Percentiles rank a stretch among this genome's conserved stretches.
Evolutionary conservation across 352 stramenopile species (phyloP).

Genomic region (Phytopythium litorale): DNA sequence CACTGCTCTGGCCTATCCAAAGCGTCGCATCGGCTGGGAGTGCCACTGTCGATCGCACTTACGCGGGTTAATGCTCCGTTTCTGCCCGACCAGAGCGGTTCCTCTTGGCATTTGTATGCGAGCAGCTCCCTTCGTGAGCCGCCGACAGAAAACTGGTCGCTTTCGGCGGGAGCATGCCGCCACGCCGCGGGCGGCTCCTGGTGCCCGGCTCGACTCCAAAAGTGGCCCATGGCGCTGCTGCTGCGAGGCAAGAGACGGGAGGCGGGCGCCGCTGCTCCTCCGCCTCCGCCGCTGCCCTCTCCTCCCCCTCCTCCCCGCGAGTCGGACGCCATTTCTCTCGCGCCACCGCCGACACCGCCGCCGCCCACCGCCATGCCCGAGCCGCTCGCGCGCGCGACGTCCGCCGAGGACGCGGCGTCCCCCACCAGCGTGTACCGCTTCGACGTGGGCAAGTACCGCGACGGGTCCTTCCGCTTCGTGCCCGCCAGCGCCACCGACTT

Average conservation of each 20-base stretch:
- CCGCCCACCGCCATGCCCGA: neutral
- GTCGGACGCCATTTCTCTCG: neutral
- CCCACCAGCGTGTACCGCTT: conserved; percentile 69
- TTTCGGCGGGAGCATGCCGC: conserved; percentile 1
- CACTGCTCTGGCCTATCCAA: neutral
- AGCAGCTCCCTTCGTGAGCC: neutral
- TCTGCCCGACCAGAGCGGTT: neutral
- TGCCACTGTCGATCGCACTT: conserved; percentile 1
- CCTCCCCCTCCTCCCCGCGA: neutral
- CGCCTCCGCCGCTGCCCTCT: neutral
- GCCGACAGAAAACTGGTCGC: neutral
- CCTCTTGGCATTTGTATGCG: neutral
- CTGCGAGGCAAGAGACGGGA: conserved; percentile 2
- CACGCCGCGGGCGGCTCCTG: neutral
- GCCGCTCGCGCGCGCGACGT: neutral
- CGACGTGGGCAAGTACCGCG: conserved; percentile 73
- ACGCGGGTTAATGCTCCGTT: neutral
- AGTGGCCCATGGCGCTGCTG: neutral
- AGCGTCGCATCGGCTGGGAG: neutral
- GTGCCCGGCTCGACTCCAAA: neutral
- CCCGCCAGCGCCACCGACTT: conserved; percentile 65
- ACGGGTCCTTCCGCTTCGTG: conserved; percentile 61
- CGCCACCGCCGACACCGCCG: neutral
- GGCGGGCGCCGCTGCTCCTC: neutral
- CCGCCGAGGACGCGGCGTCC: conserved; percentile 7